These are phyloP conservation scores for Nepenthes gracilis DNA, from an alignment of 148 eudicot species.

Conservation along the genomic window DNA sequence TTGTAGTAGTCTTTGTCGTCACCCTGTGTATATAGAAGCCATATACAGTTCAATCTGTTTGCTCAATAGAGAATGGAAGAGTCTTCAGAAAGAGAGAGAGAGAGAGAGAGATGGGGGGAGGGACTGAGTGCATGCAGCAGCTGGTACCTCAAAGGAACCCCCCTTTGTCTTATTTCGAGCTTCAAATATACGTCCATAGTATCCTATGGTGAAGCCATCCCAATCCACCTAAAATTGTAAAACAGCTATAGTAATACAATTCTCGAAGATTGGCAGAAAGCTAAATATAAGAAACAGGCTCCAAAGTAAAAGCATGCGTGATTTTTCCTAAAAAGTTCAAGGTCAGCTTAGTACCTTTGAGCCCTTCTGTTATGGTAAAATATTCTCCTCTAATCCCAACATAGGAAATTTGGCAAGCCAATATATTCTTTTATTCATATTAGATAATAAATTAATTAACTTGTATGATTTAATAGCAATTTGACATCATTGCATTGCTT, in stretches of 20 bases:
- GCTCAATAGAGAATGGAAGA: neutral
- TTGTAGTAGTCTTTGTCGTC: constrained; percentile 82
- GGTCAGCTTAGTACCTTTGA: too few relatives aligned
- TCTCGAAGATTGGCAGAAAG: neutral
- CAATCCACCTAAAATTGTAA: constrained; percentile 66
- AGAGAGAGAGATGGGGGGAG: neutral
- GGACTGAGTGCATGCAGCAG: constrained; percentile 2
- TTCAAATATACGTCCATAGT: constrained; percentile 97
- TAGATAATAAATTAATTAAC: neutral
- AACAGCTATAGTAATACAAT: neutral
- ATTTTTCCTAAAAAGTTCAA: too few relatives aligned
- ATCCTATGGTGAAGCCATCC: constrained; percentile 99
- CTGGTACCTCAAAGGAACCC: constrained; percentile 87
- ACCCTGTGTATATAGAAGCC: constrained; percentile 44
- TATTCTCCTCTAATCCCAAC: too few relatives aligned
- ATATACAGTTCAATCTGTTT: constrained; percentile 1
- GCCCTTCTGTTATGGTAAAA: too few relatives aligned
- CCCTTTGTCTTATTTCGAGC: constrained; percentile 99
- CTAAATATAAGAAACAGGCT: neutral
- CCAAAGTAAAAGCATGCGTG: neutral
- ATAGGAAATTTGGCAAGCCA: too few relatives aligned
- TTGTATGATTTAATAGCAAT: neutral
- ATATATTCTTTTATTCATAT: too few relatives aligned
- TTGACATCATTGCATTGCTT: neutral
- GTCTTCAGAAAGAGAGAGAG: too few relatives aligned